Evolutionary conservation across 352 stramenopile genomes (phyloP), one percentile per base, ranked within the genome.

Genomic region (Elongisporangium undulatum): DNA sequence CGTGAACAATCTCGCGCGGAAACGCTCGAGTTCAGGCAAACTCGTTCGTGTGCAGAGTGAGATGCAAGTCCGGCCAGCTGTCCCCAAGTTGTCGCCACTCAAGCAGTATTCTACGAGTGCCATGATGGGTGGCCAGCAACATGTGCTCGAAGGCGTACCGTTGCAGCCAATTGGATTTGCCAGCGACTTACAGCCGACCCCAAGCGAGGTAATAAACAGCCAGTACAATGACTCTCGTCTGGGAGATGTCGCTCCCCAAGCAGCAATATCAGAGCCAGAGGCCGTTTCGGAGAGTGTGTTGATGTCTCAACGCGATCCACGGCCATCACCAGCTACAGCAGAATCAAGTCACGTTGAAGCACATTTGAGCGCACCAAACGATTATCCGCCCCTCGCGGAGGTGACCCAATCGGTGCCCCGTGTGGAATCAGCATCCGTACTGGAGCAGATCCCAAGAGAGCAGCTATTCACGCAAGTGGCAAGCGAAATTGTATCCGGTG

Each of bases 1-100:
- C 12, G 64, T 75, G 22, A 66, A 82, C 19, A 45, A 45, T 45
- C 34, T 45, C 1, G 34, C 13, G 34, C 34, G 34, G 34, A 45
- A 45, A 45, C 34, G 34, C 34, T 45, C 34, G 9, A 17, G 10
- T 45, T 45, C 34, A 45, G 34, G 34, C 34, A 45, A 45, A 45
- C 34, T 45, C 34, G 10, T 45, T 45, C 34, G 34, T 1, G 34
- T 45, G 10, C 34, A 45, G 34, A 45, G 34, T 45, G 34, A 45
- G 10, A 16, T 45, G 9, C 7, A 9, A 16, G 34, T 45, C 12
- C 34, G 10, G 12, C 12, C 34, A 4, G 34, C 34, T 45, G 34
- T 17, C 12, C 34, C 34, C 1, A 45, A 45, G 4, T 4, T 45
- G 2, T 45, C 34, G 34, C 34, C 34, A 17, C 34, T 45, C 34